Conservation (phyloP, 2,329 filamentous ascomycete species). For the Leptosphaerulina australis region DNA sequence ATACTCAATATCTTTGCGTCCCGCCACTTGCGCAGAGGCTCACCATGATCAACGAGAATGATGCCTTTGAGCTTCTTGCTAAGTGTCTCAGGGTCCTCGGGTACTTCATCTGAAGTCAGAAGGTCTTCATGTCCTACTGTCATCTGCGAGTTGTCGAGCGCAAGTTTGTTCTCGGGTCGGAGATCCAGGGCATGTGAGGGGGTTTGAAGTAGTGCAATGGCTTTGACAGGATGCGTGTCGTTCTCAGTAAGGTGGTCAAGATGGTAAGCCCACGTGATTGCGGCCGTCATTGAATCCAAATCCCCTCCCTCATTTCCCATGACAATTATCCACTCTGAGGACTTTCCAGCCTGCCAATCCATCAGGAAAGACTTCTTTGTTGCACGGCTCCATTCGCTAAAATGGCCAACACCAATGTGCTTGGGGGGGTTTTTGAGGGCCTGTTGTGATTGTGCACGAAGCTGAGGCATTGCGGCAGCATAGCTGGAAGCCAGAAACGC, state of each 20-base stretch:
- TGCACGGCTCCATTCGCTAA: slow-evolving; percentile 56
- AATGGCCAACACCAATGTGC: slow-evolving; percentile 53
- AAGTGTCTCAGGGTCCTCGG: slow-evolving; percentile 55
- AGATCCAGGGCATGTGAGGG: slow-evolving; percentile 55
- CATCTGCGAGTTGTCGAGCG: slow-evolving; percentile 55
- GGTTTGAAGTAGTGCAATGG: slow-evolving; percentile 56
- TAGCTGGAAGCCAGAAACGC: slow-evolving; percentile 21
- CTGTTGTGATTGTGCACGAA: slow-evolving; percentile 25
- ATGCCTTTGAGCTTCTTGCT: slow-evolving; percentile 53
- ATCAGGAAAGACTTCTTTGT: slow-evolving; percentile 55
- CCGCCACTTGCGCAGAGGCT: slow-evolving; percentile 53
- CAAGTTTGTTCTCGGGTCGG: slow-evolving; percentile 56
- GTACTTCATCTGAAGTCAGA: slow-evolving; percentile 56
- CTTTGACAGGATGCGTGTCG: slow-evolving; percentile 52
- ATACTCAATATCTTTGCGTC: slow-evolving; percentile 54
- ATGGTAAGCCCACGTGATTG: slow-evolving; percentile 57
- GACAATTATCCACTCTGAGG: slow-evolving; percentile 54
- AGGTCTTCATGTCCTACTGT: slow-evolving; percentile 55
- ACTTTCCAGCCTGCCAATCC: slow-evolving; percentile 54
- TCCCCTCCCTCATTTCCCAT: slow-evolving; percentile 56
- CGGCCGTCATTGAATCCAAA: slow-evolving; percentile 53
- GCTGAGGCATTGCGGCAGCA: slow-evolving; percentile 26
- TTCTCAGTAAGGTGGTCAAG: slow-evolving; percentile 54
- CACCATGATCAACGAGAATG: slow-evolving; percentile 54
- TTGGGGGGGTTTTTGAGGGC: slow-evolving; percentile 23